Percentiles rank a stretch among this genome's conserved stretches.
Conservation (phyloP, 2,329 filamentous ascomycete genomes). For the Sporothrix curviconia region DNA sequence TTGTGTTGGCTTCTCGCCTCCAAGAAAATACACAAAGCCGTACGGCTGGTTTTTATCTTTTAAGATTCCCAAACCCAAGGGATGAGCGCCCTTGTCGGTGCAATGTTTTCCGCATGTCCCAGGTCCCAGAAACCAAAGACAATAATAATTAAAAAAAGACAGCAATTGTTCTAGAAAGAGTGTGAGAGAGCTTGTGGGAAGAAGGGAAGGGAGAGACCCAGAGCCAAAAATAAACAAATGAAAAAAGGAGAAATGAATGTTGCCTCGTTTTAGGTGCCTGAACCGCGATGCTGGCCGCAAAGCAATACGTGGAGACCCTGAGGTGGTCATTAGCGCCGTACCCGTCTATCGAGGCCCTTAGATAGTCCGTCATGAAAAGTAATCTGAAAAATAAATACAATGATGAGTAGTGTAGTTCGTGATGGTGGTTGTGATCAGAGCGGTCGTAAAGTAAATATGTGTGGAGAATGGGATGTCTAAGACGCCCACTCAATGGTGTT, state of each 20-base stretch:
- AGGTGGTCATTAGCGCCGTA: constrained; percentile 10
- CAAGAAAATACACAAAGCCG: neutral
- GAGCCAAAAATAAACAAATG: neutral
- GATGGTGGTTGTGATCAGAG: neutral
- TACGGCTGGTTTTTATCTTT: neutral
- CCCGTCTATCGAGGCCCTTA: constrained; percentile 14
- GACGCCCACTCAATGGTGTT: constrained; percentile 50
- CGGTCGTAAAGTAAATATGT: too few relatives aligned
- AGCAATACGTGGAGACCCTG: neutral
- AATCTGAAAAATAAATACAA: neutral
- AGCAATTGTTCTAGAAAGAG: neutral
- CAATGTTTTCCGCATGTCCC: neutral
- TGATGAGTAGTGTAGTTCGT: neutral
- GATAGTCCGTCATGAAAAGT: constrained; percentile 11
- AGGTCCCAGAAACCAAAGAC: neutral
- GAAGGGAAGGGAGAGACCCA: neutral
- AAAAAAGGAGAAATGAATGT: neutral
- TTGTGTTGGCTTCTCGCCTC: too few relatives aligned
- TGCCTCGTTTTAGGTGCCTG: too few relatives aligned
- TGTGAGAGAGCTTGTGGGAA: neutral
- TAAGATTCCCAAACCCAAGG: neutral
- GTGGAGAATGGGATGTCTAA: constrained; percentile 27
- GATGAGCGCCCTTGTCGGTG: neutral
- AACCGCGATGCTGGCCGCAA: too few relatives aligned
- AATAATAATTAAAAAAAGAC: neutral